Evolutionary conservation across 441 rosid genomes (phyloP).

Genomic region (Pelargonium cotyledonis): DNA sequence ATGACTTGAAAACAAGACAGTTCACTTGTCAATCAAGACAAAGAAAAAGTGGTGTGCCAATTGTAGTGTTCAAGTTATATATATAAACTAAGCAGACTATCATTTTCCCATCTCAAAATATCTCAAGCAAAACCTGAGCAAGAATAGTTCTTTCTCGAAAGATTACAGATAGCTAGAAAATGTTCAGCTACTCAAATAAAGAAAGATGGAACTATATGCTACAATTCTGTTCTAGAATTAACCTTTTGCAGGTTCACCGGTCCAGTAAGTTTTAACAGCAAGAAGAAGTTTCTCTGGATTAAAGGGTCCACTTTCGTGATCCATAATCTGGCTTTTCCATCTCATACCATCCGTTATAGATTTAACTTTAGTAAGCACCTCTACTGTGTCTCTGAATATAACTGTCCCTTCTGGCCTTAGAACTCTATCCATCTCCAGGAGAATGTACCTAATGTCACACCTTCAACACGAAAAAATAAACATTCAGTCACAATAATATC

Average conservation of each 20-base stretch:
- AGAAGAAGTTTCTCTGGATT: conserved; percentile 3
- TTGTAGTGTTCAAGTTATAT: too few species aligned
- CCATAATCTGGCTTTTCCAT: background rate
- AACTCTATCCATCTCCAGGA: conserved; percentile 64
- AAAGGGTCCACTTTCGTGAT: conserved; percentile 2
- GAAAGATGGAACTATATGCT: background rate
- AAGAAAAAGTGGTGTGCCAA: too few species aligned
- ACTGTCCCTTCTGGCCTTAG: conserved; percentile 57
- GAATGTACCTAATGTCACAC: conserved; percentile 43
- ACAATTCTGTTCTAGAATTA: background rate
- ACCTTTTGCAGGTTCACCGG: background rate
- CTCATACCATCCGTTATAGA: conserved; percentile 1
- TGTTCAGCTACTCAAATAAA: background rate
- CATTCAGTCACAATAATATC: conserved; percentile 1
- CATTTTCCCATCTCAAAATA: too few species aligned
- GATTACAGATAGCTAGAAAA: background rate
- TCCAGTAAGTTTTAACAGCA: background rate
- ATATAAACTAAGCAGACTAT: too few species aligned
- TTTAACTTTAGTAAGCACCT: conserved; percentile 1
- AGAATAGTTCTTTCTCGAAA: background rate
- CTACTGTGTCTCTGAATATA: conserved; percentile 39
- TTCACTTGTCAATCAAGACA: too few species aligned
- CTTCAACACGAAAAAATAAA: conserved; percentile 17
- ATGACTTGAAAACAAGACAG: too few species aligned
- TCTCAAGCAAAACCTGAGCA: background rate